Conservation (phyloP, 805 yeast genomes). For the Wickerhamiella kazuoi region DNA sequence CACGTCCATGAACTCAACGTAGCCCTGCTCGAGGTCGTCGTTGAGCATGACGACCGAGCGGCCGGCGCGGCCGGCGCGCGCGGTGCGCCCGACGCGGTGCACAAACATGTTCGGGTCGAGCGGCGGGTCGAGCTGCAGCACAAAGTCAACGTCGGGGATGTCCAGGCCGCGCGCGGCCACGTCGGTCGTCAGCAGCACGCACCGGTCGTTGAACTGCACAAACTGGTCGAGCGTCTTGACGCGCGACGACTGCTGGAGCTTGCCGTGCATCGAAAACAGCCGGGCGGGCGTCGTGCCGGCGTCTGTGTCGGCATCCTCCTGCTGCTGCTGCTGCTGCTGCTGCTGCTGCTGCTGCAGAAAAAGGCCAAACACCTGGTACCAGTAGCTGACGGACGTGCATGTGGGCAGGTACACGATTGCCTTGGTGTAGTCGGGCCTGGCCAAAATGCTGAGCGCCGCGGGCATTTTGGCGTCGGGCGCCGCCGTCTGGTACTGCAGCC, state of each 20-base stretch:
- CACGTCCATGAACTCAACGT: slow-evolving; percentile 61
- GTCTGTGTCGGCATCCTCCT: slow-evolving; percentile 13
- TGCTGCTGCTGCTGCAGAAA: slow-evolving; percentile 4
- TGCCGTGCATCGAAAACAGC: slow-evolving; percentile 76
- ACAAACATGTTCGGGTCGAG: slow-evolving; percentile 79
- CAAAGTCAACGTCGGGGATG: slow-evolving; percentile 85
- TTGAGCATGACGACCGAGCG: slow-evolving; percentile 58
- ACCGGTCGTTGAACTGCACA: slow-evolving; percentile 28
- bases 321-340: slow-evolving; percentile 4
- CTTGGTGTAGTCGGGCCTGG: slow-evolving; percentile 45
- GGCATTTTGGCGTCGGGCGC: slow-evolving; percentile 47
- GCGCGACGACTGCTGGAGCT: slow-evolving; percentile 64
- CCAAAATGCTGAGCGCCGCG: slow-evolving; percentile 34
- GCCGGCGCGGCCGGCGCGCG: slow-evolving; percentile 76
- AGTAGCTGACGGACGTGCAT: slow-evolving; percentile 65
- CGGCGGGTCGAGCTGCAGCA: slow-evolving; percentile 89
- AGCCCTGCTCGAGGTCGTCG: slow-evolving; percentile 65
- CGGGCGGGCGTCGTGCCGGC: slow-evolving; percentile 14
- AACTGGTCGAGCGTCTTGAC: slow-evolving; percentile 52
- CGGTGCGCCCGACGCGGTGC: slow-evolving; percentile 92
- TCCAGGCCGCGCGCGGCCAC: slow-evolving; percentile 98
- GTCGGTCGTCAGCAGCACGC: slow-evolving; percentile 76
- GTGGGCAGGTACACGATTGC: slow-evolving; percentile 88
- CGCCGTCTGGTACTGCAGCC: slow-evolving; percentile 41
- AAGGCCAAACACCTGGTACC: slow-evolving; percentile 18